Evolutionary conservation across 176 grass and related monocot species (phyloP).

Genomic region (Areca catechu): DNA sequence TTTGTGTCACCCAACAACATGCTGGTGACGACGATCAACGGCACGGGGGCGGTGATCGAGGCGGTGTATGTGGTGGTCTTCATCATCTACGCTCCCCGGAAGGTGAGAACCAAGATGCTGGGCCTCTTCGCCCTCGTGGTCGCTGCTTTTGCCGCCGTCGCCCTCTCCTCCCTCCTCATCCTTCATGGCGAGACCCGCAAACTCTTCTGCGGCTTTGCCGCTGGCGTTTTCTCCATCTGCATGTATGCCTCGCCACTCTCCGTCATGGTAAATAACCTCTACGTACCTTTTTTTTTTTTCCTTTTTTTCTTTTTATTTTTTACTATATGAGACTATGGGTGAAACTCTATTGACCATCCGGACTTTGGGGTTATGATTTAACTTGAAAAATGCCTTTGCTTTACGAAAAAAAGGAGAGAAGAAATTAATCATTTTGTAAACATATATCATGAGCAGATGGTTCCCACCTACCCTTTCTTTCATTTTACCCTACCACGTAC

Average conservation of each 20-base stretch:
- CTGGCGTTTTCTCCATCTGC: slow-evolving; percentile 86
- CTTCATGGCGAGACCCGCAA: slow-evolving; percentile 62
- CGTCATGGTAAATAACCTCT: slow-evolving; percentile 57
- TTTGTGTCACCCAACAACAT: slow-evolving; percentile 93
- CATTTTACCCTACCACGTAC: no score
- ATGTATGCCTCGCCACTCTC: slow-evolving; percentile 98
- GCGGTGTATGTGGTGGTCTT: slow-evolving; percentile 85
- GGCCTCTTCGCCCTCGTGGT: slow-evolving; percentile 46
- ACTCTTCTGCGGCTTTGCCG: slow-evolving; percentile 83
- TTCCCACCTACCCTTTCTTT: no score
- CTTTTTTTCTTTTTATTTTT: no score
- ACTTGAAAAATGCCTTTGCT: no score
- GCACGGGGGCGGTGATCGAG: slow-evolving; percentile 63
- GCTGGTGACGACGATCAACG: slow-evolving; percentile 89
- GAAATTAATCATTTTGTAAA: no score
- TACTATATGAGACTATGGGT: no score
- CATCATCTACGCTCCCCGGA: slow-evolving; percentile 56
- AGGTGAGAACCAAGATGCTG: slow-evolving; percentile 30
- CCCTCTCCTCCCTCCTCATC: slow-evolving; percentile 60
- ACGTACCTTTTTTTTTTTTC: no score
- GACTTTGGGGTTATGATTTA: no score
- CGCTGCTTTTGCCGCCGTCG: slow-evolving; percentile 50
- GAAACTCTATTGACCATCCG: no score
- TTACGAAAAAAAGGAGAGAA: no score
- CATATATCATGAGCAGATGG: no score